Base-by-base conservation (phyloP, 208 protist species). In the Acanthamoeba sp. region DNA sequence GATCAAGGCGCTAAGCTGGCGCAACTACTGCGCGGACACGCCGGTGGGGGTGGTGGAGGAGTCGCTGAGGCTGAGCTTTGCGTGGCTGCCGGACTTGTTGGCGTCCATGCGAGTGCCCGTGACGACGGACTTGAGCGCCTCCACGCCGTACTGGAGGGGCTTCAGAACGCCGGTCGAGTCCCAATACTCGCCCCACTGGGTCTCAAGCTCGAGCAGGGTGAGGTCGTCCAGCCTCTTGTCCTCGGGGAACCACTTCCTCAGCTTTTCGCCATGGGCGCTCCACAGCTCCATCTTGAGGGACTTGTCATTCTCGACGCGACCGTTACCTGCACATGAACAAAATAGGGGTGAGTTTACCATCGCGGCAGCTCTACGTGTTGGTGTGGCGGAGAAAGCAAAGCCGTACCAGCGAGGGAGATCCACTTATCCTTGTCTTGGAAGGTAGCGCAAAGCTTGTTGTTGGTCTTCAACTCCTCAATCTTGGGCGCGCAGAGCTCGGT, bases 131-230 rank as follows among this genome's bases (percentile, higher is more conserved):
- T 90, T 90, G 50, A 59, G 9, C 29, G 84, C 84, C 34, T 69
- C 55, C 16, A 90, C 29, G 18, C 45, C 84, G 34, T 59, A 90
- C 84, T 90, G 45, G 34, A 90, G 45, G 50, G 84, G 45, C 84
- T 69, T 90, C 52, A 59, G 42, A 7, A 90, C 34, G 52, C 84
- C 84, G 12, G 52, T 90, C 32, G 84, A 71, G 52, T 90, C 84
- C 84, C 84, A 90, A 29, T 90, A 90, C 52, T 90, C 84, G n/a
- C 50, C 84, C 84, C 84, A 90, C 55, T 90, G 84, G 16, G 52
- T 69, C 34, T 69, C 52, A 50, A 90, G 52, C 55, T 90, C 38
- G 32, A 90, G 52, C 52, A 90, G 55, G 24, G 84, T 48, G n/a
- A 90, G 38, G 0, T 90, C 84, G 2, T 84, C 73, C 5, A 84